Base-by-base conservation (phyloP, 2,329 filamentous ascomycete genomes). In the Penicillium corylophilum region DNA sequence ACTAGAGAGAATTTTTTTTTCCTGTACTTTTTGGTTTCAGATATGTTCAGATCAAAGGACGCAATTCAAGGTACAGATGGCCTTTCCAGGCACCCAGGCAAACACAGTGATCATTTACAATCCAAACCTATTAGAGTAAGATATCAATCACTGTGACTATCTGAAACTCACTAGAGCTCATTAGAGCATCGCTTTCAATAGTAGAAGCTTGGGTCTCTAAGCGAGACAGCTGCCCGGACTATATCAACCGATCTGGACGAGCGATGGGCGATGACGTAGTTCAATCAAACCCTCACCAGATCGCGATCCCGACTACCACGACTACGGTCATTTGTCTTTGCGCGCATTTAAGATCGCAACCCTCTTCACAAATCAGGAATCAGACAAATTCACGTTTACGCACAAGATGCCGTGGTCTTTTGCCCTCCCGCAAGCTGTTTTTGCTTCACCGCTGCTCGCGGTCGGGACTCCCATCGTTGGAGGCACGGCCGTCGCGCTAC, bases 361-460 rank as follows among this genome's bases (percentile, higher is more conserved):
- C 35, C 18, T 9, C 18, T 38, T 5, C 16, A 9, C 9, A 10
- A 38, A 38, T 12, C 12, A 20, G 35, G 18, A 12, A 12, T 38
- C 3, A 38, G 16, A 16, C 13, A 13, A 8, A 4, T 20, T 38
- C 16, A 20, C 35, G 16, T 20, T 22, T 8, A 38, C 16, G 15
- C 16, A 38, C 16, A 60, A 28, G n/a, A 66, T 68, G 64, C 56
- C 66, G 24, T 68, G 64, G 64, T 68, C 64, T 15, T 56, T 66
- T 7, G 59, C 58, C 9, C 61, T 71, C 23, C 68, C 66, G 2
- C 62, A 65, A 47, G 55, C 57, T 10, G 48, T 70, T 26, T 65
- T 70, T 44, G 48, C 62, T 45, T 68, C 67, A 7, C 68, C 68
- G 13, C 46, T 69, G 15, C 52, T 66, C 8, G 64, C 67, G 33